A percentile compares a stretch with the other conserved stretches of the same genome.
Evolutionary conservation across 2,329 filamentous ascomycete genomes (phyloP).

Genomic region (Hysterium pulicare): DNA sequence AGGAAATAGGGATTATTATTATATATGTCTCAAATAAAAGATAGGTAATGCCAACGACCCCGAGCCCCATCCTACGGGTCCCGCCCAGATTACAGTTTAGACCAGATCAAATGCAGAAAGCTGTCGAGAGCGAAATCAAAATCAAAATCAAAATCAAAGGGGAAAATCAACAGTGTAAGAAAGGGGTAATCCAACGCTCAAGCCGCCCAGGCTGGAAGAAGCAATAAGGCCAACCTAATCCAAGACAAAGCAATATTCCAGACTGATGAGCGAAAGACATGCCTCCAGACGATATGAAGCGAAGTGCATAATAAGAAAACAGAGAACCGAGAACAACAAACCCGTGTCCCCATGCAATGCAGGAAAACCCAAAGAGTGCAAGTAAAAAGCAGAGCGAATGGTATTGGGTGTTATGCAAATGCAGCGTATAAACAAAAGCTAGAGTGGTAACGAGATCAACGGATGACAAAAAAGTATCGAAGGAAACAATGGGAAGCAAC

Average conservation of each 20-base stretch:
- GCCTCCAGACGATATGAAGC: too few relatives aligned
- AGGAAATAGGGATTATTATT: too few relatives aligned
- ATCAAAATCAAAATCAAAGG: neutral
- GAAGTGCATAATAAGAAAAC: too few relatives aligned
- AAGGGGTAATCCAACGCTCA: neutral
- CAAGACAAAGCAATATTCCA: too few relatives aligned
- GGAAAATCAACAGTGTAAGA: neutral
- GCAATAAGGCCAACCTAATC: neutral
- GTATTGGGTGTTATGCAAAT: neutral
- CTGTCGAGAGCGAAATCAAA: too few relatives aligned
- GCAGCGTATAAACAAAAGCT: neutral
- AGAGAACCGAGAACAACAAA: neutral
- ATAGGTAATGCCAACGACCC: too few relatives aligned
- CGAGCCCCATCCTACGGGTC: too few relatives aligned
- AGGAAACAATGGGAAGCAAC: neutral
- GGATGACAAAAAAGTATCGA: neutral
- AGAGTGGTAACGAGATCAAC: neutral
- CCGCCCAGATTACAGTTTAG: too few relatives aligned
- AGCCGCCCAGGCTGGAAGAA: neutral
- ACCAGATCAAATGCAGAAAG: too few relatives aligned
- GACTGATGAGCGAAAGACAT: neutral
- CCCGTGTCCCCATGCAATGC: neutral
- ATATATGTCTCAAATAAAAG: too few relatives aligned
- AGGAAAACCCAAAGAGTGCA: neutral
- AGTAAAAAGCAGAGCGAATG: neutral